A percentile compares a stretch with the other conserved stretches of the same genome.
Evolutionary conservation across 768 basidiomycete species (phyloP).

Genomic region (Mycena floridula): DNA sequence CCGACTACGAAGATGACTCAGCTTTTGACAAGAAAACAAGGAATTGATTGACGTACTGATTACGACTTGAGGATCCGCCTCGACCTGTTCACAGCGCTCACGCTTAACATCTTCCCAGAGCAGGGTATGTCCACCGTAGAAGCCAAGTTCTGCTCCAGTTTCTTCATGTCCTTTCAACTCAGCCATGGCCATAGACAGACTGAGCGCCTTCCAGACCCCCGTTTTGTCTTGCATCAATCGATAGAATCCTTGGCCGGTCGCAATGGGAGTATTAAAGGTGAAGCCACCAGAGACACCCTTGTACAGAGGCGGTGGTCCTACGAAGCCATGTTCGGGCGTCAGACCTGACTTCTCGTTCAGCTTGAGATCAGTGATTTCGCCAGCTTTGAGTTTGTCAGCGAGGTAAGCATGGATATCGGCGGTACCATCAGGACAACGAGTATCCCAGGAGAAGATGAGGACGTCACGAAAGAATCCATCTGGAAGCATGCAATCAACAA

Average conservation of each 20-base stretch:
- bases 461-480: constrained; percentile 35
- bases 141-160: too few species aligned
- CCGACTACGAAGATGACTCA: too few species aligned
- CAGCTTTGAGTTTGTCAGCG: constrained; percentile 6
- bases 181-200: constrained; percentile 24
- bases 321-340: constrained; percentile 11
- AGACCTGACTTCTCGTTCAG: constrained; percentile 19
- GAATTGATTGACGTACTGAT: too few species aligned
- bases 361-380: constrained; percentile 13
- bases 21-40: too few species aligned
- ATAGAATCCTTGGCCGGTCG: constrained; percentile 26
- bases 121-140: constrained; percentile 28
- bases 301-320: constrained; percentile 3
- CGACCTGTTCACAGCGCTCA: constrained; percentile 27
- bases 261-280: constrained; percentile 26
- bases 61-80: constrained; percentile 30
- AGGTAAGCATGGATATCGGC: constrained; percentile 28
- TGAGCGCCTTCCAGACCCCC: constrained; percentile 29
- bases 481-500: constrained; percentile 21
- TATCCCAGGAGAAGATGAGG: constrained; percentile 38
- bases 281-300: constrained; percentile 28
- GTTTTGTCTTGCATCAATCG: constrained; percentile 19
- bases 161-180: constrained; percentile 30
- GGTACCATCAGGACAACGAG: constrained; percentile 26
- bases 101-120: constrained; percentile 27